Evolutionary conservation across 164 flowering plant species (phyloP).

Genomic region (Sedum album): DNA sequence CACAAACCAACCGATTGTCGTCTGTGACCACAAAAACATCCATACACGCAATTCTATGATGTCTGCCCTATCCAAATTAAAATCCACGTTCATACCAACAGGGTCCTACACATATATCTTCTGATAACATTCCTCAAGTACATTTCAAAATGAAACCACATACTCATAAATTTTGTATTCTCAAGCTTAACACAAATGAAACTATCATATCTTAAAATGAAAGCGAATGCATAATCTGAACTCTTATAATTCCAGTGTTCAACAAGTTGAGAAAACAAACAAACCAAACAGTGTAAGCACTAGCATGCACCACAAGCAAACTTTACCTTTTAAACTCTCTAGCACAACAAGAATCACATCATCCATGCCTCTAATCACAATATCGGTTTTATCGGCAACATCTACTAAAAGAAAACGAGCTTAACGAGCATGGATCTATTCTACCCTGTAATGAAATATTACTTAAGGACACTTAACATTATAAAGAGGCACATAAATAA

Average conservation of each 20-base stretch:
- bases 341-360: not conserved
- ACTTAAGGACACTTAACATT: not conserved
- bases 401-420: not conserved
- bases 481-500: not conserved
- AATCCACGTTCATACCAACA: not conserved
- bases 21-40: slow-evolving; percentile 3
- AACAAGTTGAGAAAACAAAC: not conserved
- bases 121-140: not conserved
- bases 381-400: not conserved
- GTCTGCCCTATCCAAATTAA: slow-evolving; percentile 4
- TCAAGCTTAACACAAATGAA: not conserved
- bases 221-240: too few species aligned
- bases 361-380: not conserved
- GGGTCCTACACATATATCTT: not conserved
- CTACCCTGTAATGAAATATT: not conserved
- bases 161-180: not conserved
- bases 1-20: slow-evolving; percentile 11
- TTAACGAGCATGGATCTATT: not conserved
- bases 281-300: not conserved
- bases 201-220: too few species aligned
- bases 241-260: not conserved
- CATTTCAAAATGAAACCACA: not conserved
- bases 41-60: not conserved
- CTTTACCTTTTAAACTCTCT: not conserved
- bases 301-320: not conserved